phyloP scores from a whole-genome alignment of 805 yeast genomes.

The Cyberlindnera galapagoensis region DNA sequence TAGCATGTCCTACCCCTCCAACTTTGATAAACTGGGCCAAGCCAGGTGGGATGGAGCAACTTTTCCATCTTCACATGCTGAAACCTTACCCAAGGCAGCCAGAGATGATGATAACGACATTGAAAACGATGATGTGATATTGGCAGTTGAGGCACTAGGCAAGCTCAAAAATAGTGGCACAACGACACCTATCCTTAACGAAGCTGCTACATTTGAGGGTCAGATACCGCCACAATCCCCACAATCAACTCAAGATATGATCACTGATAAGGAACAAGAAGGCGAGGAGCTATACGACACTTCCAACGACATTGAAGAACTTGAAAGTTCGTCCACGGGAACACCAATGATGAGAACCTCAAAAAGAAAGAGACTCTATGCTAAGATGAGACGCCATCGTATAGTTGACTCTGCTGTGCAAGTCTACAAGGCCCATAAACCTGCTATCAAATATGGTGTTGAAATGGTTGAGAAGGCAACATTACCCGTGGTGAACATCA shows the following conservation, averaged over 20 bases:
- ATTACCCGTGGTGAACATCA: constrained; percentile 42
- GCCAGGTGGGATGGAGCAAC: no score
- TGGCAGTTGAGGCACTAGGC: constrained; percentile 22
- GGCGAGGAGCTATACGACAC: constrained; percentile 38
- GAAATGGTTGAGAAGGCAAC: constrained; percentile 54
- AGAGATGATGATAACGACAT: constrained; percentile 1
- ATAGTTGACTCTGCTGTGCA: constrained; percentile 25
- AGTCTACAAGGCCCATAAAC: constrained; percentile 34
- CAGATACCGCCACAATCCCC: no score
- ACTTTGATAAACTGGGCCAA: no score
- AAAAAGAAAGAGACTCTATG: constrained; percentile 30
- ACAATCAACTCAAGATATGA: constrained; percentile 10
- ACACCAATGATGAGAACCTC: constrained; percentile 2
- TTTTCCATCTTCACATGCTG: constrained; percentile 6
- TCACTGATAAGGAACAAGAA: constrained; percentile 18
- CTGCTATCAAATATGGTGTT: constrained; percentile 51
- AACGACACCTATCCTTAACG: constrained; percentile 7
- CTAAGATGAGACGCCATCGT: constrained; percentile 33
- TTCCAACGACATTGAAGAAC: constrained; percentile 11
- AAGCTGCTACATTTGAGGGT: constrained; percentile 1
- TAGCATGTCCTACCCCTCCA: no score
- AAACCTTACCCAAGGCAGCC: neutral
- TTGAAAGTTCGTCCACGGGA: neutral
- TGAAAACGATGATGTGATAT: constrained; percentile 8
- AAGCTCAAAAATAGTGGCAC: constrained; percentile 21